These are phyloP conservation scores for Pharus latifolius DNA, from an alignment of 176 grass and related monocot species.

Conservation along the genomic window DNA sequence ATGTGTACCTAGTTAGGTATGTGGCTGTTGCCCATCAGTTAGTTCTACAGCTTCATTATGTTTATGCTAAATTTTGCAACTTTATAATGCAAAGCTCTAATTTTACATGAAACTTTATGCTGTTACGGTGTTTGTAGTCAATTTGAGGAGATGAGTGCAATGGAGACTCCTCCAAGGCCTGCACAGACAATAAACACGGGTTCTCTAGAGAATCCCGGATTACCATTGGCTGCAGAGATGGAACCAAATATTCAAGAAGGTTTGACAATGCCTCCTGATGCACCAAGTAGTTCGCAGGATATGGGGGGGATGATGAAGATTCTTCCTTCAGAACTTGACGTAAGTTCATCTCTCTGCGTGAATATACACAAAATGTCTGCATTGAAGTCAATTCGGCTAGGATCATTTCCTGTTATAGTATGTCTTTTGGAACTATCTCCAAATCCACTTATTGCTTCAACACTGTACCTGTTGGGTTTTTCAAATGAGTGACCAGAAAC, in stretches of 20 bases:
- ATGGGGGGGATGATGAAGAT: constrained; percentile 76
- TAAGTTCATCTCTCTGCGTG: constrained; percentile 25
- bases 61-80: neutral
- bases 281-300: constrained; percentile 46
- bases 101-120: constrained; percentile 7
- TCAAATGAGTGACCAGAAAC: neutral
- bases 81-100: constrained; percentile 15
- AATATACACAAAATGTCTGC: neutral
- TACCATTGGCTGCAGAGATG: constrained; percentile 14
- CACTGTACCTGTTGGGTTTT: neutral
- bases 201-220: constrained; percentile 41
- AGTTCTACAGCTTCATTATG: neutral
- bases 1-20: constrained; percentile 91
- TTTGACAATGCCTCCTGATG: constrained; percentile 20
- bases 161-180: constrained; percentile 52
- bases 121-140: constrained; percentile 40
- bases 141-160: constrained; percentile 82
- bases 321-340: constrained; percentile 69
- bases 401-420: neutral
- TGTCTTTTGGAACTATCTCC: neutral
- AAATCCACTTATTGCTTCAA: constrained; percentile 1
- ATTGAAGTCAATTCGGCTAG: neutral
- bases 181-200: constrained; percentile 30
- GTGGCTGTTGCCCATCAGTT: neutral
- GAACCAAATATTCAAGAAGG: constrained; percentile 32